Evolutionary conservation across 805 yeast genomes (phyloP).

Genomic region (Wickerhamiella kurtzmanii): DNA sequence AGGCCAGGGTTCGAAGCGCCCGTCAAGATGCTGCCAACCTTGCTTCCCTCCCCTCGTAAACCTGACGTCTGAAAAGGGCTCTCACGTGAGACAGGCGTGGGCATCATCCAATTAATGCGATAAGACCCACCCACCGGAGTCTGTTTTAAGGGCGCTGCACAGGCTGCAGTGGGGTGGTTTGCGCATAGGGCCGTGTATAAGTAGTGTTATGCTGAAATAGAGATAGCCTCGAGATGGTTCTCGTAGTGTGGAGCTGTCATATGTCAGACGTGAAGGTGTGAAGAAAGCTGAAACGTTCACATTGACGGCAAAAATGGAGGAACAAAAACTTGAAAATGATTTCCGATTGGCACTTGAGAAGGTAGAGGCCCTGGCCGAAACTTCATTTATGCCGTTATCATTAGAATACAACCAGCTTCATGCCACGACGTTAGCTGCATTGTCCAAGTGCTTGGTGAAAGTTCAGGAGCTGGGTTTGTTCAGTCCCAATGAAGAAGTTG

Average conservation of each 20-base stretch:
- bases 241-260: no score
- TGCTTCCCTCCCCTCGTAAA: no score
- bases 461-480: conserved; percentile 44
- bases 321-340: background rate
- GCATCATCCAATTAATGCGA: background rate
- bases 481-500: conserved; percentile 56
- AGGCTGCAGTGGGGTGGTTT: no score
- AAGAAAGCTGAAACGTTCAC: no score
- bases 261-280: no score
- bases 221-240: no score
- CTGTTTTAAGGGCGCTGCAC: no score
- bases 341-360: background rate
- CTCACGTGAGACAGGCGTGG: no score
- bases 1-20: no score
- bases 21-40: no score
- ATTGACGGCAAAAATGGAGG: background rate
- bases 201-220: no score
- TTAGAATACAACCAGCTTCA: conserved; percentile 8
- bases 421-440: conserved; percentile 1
- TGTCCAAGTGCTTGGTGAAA: conserved; percentile 4
- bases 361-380: background rate
- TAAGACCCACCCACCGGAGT: background rate
- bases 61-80: no score
- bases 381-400: background rate
- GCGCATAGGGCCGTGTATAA: background rate